These are phyloP conservation scores for Solanum chiquidenum DNA, from an alignment of 257 asterid species.

Conservation along the genomic window DNA sequence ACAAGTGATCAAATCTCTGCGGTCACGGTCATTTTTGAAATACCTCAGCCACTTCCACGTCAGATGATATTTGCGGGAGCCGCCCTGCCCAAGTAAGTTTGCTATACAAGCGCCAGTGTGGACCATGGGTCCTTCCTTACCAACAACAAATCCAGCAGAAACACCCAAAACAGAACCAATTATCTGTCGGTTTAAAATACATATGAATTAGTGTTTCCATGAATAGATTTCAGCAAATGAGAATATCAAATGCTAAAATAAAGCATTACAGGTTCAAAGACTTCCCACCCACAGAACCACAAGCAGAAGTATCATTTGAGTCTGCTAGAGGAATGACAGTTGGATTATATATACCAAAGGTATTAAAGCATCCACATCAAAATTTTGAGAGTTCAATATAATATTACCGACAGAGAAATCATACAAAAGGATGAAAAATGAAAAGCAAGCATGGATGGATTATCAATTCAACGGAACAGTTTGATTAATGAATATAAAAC, in stretches of 20 bases:
- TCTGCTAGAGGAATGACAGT: not conserved
- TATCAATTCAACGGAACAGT: not conserved
- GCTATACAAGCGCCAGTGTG: conserved; percentile 99
- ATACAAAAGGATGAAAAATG: not conserved
- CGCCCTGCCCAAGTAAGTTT: conserved; percentile 94
- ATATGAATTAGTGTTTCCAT: not conserved
- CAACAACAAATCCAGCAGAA: conserved; percentile 97
- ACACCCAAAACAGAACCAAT: conserved; percentile 91
- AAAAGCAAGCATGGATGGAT: not conserved
- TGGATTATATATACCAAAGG: not conserved
- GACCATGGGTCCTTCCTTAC: conserved; percentile 99
- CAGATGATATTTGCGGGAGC: conserved; percentile 89
- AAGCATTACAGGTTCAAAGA: not conserved
- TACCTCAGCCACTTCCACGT: conserved; percentile 92
- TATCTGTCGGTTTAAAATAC: conserved; percentile 33
- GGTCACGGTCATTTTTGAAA: conserved; percentile 89
- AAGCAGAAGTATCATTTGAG: not conserved
- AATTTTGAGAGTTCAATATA: not conserved
- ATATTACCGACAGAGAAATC: not conserved
- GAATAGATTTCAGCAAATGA: not conserved
- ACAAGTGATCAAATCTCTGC: conserved; percentile 95
- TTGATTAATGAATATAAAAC: not conserved
- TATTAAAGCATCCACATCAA: not conserved
- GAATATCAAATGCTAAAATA: not conserved
- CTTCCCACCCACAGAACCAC: not conserved